These are phyloP conservation scores for Fusarium mexicanum DNA, from an alignment of 2,329 filamentous ascomycete species.

Conservation along the genomic window DNA sequence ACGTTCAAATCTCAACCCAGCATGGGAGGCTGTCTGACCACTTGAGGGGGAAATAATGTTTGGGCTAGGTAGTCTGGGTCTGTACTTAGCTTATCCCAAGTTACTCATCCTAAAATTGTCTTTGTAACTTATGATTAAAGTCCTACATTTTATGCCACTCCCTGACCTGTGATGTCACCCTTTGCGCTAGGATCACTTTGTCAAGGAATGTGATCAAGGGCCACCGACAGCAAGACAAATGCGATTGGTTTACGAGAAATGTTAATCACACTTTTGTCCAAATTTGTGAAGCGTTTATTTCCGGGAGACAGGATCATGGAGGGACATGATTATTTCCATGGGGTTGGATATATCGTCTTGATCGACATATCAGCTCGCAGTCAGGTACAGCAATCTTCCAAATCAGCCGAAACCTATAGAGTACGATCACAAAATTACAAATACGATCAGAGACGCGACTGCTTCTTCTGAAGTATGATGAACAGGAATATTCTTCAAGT, in stretches of 20 bases:
- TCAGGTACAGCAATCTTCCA: neutral
- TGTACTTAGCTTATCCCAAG: neutral
- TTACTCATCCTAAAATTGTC: too few relatives aligned
- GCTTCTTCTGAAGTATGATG: neutral
- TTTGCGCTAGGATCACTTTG: neutral
- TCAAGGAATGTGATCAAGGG: neutral
- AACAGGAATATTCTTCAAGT: neutral
- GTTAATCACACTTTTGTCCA: neutral
- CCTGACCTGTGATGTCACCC: neutral
- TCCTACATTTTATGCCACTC: too few relatives aligned
- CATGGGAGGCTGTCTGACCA: neutral
- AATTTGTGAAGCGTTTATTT: neutral
- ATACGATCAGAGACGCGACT: fast-evolving
- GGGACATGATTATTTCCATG: neutral
- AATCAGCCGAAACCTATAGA: fast-evolving
- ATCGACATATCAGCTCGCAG: neutral
- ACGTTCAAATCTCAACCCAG: neutral
- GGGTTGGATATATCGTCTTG: neutral
- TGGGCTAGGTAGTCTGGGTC: neutral
- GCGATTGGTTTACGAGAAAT: neutral
- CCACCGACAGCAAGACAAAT: neutral
- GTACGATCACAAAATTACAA: fast-evolving
- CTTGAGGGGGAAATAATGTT: neutral
- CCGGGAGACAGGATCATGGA: neutral
- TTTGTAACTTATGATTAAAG: neutral